Evolutionary conservation across 306 rosid genomes (phyloP), one percentile per base, ranked within the genome.

Genomic region (Myrica gale): DNA sequence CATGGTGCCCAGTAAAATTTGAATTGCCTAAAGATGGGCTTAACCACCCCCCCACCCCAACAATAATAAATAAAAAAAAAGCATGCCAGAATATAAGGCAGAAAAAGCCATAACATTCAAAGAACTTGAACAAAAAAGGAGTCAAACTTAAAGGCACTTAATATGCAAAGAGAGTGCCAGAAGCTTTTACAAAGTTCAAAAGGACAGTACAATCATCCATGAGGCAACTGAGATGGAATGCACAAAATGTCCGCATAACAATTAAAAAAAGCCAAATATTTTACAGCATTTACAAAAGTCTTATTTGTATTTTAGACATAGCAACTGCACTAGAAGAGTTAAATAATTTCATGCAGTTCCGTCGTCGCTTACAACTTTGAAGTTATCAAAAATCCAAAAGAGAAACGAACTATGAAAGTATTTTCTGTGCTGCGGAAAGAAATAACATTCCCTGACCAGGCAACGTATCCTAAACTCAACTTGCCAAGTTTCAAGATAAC

Each of bases 101-200:
- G 50, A 68, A 71, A 50, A 67, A 50, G 76, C 5, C 17, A 19
- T 43, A 45, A 20, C 54, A 43, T 68, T 53, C 10, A 43, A 68
- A 47, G 52, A 68, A 45, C 4, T 9, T 19, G n/a, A 15, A 20
- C 12, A 46, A 69, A 47, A 21, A 69, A 42, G 37, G 5, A 45
- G 73, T 47, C 57, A 69, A 48, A 23, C 56, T 46, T 47, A 0
- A 45, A 69, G 56, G 20, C 46, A 45, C 54, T 69, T 69, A 21
- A 46, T 69, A 15, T 47, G 57, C 73, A 69, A 69, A 48, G 17
- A 21, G 57, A 48, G 57, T 26, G 5, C 20, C 58, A 69, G 71
- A 47, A 69, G 42, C 20, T 69, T 69, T 46, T 26, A 66, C 48
- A 66, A 66, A 66, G 50, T 66, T 66, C 13, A n/a, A 66, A 42